Percentiles rank a stretch among this genome's conserved stretches.
Evolutionary conservation across 2,329 filamentous ascomycete species (phyloP).

Genomic region (Hypoxylon sp.): DNA sequence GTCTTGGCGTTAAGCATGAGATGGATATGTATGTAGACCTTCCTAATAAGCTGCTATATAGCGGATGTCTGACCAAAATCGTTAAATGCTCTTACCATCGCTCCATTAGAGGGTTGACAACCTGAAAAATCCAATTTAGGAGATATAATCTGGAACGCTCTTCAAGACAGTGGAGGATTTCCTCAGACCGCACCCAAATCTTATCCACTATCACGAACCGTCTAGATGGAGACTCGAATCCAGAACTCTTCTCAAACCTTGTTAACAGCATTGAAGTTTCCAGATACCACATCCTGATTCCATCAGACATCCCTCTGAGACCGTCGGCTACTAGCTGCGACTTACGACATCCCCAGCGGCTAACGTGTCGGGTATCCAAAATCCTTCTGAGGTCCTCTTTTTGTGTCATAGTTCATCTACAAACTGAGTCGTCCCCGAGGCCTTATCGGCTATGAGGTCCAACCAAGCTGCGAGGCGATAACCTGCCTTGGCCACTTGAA

Average conservation of each 20-base stretch:
- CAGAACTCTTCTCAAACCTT: slow-evolving; percentile 11
- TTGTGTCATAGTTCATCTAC: slow-evolving; percentile 51
- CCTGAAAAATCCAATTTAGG: neutral
- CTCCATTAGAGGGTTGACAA: too few relatives aligned
- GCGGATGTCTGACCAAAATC: slow-evolving; percentile 16
- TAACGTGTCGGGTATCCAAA: neutral
- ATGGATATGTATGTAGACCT: slow-evolving; percentile 5
- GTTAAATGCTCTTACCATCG: slow-evolving; percentile 10
- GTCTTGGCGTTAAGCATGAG: slow-evolving; percentile 11
- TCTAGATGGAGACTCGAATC: slow-evolving; percentile 8
- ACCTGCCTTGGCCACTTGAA: slow-evolving; percentile 76
- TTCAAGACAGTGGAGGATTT: slow-evolving; percentile 24
- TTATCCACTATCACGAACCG: slow-evolving; percentile 13
- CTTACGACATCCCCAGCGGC: neutral
- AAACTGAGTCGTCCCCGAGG: slow-evolving; percentile 43
- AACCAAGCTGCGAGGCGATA: slow-evolving; percentile 77
- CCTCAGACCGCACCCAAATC: slow-evolving; percentile 14
- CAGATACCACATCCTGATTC: slow-evolving; percentile 19
- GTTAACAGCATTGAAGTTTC: slow-evolving; percentile 13
- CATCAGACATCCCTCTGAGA: slow-evolving; percentile 10
- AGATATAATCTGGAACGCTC: slow-evolving; percentile 19
- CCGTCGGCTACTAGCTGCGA: slow-evolving; percentile 3
- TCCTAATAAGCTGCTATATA: slow-evolving; percentile 9
- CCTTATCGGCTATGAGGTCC: slow-evolving; percentile 66
- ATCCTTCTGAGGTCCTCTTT: slow-evolving; percentile 1